These are phyloP conservation scores for Penicillium sp. DNA, from an alignment of 2,329 filamentous ascomycete genomes.

Conservation along the genomic window DNA sequence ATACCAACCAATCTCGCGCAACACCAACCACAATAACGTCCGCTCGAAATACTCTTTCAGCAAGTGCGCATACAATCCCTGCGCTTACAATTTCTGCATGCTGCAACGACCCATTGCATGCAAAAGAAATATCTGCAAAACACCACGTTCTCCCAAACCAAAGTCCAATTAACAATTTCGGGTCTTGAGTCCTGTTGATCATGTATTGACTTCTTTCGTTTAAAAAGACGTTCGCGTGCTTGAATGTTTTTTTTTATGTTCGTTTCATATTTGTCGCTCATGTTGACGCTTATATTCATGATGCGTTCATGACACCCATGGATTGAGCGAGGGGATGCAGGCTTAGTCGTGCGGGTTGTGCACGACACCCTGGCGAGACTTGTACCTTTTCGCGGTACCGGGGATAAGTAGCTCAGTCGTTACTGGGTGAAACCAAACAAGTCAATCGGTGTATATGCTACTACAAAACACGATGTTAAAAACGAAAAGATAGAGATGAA, in stretches of 20 bases:
- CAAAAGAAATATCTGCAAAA: not conserved
- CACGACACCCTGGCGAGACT: constrained; percentile 11
- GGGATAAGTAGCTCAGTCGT: constrained; percentile 15
- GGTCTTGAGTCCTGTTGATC: too few species aligned
- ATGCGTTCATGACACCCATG: not conserved
- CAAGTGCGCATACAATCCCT: not conserved
- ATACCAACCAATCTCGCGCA: not conserved
- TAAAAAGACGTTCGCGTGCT: too few species aligned
- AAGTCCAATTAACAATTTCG: too few species aligned
- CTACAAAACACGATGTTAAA: not conserved
- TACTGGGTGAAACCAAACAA: constrained; percentile 17
- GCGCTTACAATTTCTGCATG: not conserved
- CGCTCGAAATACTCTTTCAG: not conserved
- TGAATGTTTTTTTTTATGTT: too few species aligned
- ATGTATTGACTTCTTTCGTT: too few species aligned
- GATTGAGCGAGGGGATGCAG: not conserved
- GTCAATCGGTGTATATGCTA: not conserved
- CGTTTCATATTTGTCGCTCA: not conserved
- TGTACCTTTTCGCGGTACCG: constrained; percentile 19
- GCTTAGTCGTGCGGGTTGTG: constrained; percentile 13
- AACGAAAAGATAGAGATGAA: too few species aligned
- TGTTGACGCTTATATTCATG: not conserved
- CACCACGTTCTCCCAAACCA: too few species aligned
- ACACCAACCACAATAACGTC: not conserved
- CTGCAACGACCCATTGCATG: not conserved